Evolutionary conservation across 2,329 filamentous ascomycete genomes (phyloP), one percentile per base, ranked within the genome.

Genomic region (Microsporum canis): DNA sequence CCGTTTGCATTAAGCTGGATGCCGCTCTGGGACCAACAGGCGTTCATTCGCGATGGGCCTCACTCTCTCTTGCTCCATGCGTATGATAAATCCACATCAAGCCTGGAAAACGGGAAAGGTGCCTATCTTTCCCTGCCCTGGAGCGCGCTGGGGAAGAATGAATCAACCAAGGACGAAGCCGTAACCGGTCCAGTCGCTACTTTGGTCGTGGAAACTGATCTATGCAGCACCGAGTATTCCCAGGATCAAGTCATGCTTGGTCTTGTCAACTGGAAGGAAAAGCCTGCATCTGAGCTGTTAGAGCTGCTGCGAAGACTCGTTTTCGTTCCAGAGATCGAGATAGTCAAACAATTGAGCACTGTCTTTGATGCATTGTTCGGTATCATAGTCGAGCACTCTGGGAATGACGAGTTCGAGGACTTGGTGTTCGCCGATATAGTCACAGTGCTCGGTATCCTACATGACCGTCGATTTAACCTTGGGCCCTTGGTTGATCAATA

Each of bases 321-420:
- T 23, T 97, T 97, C 66, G 91, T 99, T 0, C 89, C 94, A 0
- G 94, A 99, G 71, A 96, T 97, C 61, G 95, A 99, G 74, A 89
- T 99, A 38, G 94, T 99, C 64, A 99, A 97, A 77, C 82, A 97
- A 47, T 78, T 97, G 5, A 88, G 84, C 64, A 88, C 95, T 68
- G 91, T 97, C 0, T 87, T 99, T 59, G 89, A 96, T 72, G 85
- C 90, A 0, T 82, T 99, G 0, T 99, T 99, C 70, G 88, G 89
- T 4, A 91, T 96, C 33, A 78, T 97, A 33, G 89, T 95, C 34
- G 91, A 96, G 67, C 87, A 95, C 69, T 85, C 89, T n/a, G 90
- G 89, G 7, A 90, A 90, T 65, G 89, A 95, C 65, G 89, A 95
- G 70, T 91, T 91, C 65, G 94, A 97, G 70, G 92, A 97, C 69